Base-by-base conservation (phyloP, 2,329 filamentous ascomycete species). In the Seiridium cupressi region DNA sequence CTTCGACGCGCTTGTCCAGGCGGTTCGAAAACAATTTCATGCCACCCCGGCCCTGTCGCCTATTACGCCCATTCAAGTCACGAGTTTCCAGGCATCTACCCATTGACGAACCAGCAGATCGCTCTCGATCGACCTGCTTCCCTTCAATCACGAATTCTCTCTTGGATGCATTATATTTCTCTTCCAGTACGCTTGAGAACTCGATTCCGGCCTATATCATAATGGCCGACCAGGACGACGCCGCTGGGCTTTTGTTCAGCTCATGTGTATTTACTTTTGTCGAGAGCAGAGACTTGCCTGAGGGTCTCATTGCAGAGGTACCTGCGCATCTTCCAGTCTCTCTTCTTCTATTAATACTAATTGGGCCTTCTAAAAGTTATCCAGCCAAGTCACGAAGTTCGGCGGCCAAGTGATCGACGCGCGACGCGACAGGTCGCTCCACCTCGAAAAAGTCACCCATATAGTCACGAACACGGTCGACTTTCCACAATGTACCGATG, bases 401-500 rank as follows among this genome's bases (percentile, higher is more conserved):
- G 84, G 83, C 64, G 84, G 79, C 59, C 69, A 75, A 40, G 74
- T 85, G 2, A 71, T 82, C 63, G 75, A 81, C 51, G 77, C 77
- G 10, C 75, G 77, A 61, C 74, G 77, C 61, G 76, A 84, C 65
- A 82, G 81, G 65, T 76, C 77, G 11, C 71, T 85, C 11, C 74
- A 76, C 1, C 76, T 86, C 35, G 70, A 77, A 55, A 67, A 79
- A 59, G 77, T 80, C 55, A 84, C 84, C 31, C 84, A 87, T 68
- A 82, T 87, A 63, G 70, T 87, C 54, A 80, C 93, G 60, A 86
- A 88, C 61, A 94, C 90, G 1, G 90, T 92, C 74, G 93, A 99
- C 73, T 99, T 99, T 68, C 88, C 91, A n/a, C 87, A 94, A 68
- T 98, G 95, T 72, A 81, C 85, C 62, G 83, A 86, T 63, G 88